Percentiles rank a stretch among this genome's conserved stretches.
Conservation (phyloP, 305 asterid genomes). For the Fraxinus angustifolia region DNA sequence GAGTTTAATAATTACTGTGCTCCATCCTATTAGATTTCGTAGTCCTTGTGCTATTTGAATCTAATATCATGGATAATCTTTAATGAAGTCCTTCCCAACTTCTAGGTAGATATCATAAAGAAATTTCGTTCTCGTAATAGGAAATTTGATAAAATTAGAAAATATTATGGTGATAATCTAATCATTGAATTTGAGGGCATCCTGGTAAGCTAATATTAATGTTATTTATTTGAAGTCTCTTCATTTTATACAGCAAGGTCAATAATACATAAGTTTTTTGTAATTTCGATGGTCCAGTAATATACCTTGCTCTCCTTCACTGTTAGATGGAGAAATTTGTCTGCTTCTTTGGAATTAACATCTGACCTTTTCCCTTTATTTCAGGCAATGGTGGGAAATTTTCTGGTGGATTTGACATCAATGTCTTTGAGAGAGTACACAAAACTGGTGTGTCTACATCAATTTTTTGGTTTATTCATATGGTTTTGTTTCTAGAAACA, state of each 20-base stretch:
- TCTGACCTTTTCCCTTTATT: not conserved
- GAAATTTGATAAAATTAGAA: not conserved
- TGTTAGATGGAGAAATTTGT: not conserved
- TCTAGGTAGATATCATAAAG: not conserved
- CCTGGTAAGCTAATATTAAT: not conserved
- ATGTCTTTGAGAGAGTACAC: not conserved
- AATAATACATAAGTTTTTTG: not conserved
- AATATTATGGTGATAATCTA: not conserved
- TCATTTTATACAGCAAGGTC: not conserved
- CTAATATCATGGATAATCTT: not conserved
- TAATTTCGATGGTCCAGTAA: not conserved
- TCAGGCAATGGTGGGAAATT: not conserved
- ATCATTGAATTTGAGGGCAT: not conserved
- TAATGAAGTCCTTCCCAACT: not conserved
- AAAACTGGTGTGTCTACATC: slow-evolving; percentile 42
- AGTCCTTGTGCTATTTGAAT: not conserved
- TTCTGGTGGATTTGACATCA: slow-evolving; percentile 6
- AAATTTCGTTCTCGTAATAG: not conserved
- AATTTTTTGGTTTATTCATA: not conserved
- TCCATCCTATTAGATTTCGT: not conserved
- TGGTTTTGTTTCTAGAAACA: slow-evolving; percentile 5
- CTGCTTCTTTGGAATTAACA: not conserved
- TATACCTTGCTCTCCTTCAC: not conserved
- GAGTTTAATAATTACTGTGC: not conserved
- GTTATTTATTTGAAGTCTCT: not conserved